Base-by-base conservation (phyloP, 371 early-diverging fungal genomes). In the Apophysomyces trapeziformis region DNA sequence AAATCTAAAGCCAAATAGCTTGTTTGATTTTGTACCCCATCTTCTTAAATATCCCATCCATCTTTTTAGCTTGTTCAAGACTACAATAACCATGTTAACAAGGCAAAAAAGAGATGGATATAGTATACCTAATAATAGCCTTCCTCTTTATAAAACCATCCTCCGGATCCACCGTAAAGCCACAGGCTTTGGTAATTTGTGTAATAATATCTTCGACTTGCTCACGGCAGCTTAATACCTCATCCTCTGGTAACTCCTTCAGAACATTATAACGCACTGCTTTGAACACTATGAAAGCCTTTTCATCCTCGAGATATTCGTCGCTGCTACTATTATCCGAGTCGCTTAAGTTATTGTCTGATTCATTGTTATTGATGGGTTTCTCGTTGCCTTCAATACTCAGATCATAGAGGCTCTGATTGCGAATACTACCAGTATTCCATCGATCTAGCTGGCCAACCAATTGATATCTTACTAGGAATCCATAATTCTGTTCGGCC, bases 391-490 rank as follows among this genome's bases (percentile, higher is more conserved):
- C 57, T 47, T 63, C 47, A 46, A 73, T 69, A 59, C 61, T 74
- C 38, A 79, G 59, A 63, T 74, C 76, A 11, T 46, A 66, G 1
- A 80, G 50, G 32, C 76, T 71, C 18, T 82, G 68, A 61, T 87
- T 89, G 1, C 75, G 76, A 7, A 89, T 80, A 58, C 87, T 87
- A 3, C 87, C 87, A 1, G 85, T 85, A 65, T 89, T 89, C 73
- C 85, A 74, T 13, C 89, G 71, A 4, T 77, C 70, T 7, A 81
- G 69, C 66, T 86, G 87, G 5, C 86, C 87, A 26, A 77, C 70
- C 4, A 79, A 72, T 16, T 74, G 65, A 68, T 89, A 83, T 37
- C 73, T 61, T 1, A 89, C 39, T 6, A 85, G 70, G 37, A 89
- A 79, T 11, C 88, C 89, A 68, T 87, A 87, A 58, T 89, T 87